These are phyloP conservation scores for Solanum appendiculatum DNA, from an alignment of 257 asterid species.

Conservation along the genomic window DNA sequence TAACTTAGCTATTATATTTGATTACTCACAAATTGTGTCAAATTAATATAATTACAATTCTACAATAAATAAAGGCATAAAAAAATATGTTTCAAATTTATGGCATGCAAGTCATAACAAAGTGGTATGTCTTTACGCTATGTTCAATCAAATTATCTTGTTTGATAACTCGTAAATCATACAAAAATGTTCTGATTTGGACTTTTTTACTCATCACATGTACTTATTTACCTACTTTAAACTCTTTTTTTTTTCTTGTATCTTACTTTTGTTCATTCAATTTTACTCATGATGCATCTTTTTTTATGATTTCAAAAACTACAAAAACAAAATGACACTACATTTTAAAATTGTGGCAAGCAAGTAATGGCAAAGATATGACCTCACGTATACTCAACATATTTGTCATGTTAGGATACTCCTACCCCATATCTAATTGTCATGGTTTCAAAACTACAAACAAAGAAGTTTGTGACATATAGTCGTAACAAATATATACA, in stretches of 20 bases:
- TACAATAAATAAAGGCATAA: too few relatives aligned
- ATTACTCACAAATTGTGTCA: not conserved
- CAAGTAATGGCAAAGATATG: not conserved
- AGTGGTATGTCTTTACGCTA: not conserved
- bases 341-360: not conserved
- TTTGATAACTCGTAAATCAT: not conserved
- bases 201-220: too few relatives aligned
- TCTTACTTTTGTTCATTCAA: too few relatives aligned
- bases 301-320: not conserved
- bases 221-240: not conserved
- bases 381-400: not conserved
- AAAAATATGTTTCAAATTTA: too few relatives aligned
- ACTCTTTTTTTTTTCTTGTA: too few relatives aligned
- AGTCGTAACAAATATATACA: not conserved
- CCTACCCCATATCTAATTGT: accelerated
- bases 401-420: not conserved
- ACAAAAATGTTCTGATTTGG: too few relatives aligned
- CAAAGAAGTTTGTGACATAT: not conserved
- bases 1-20: too few relatives aligned
- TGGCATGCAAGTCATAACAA: too few relatives aligned
- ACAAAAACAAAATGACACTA: too few relatives aligned
- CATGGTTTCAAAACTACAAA: not conserved
- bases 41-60: too few relatives aligned
- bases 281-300: too few relatives aligned
- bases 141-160: too few relatives aligned